Evolutionary conservation across 2,329 filamentous ascomycete genomes (phyloP).

Genomic region (Rhynchosporium secalis): DNA sequence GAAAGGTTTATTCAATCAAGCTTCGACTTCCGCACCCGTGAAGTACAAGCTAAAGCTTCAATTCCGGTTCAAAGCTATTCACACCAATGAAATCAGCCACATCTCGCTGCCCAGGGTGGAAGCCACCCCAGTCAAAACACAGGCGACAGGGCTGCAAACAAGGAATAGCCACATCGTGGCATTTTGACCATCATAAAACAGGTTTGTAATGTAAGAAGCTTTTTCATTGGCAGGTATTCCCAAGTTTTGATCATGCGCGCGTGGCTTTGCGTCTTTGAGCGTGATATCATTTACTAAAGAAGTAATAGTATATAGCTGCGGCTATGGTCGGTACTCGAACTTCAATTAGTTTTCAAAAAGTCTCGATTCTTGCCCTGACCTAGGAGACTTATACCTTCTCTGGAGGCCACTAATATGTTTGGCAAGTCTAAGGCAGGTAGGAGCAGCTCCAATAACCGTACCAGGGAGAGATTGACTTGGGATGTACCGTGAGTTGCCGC

Average conservation of each 20-base stretch:
- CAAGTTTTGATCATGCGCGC: neutral
- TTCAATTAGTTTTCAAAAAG: neutral
- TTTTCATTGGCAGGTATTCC: neutral
- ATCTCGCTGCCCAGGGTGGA: neutral
- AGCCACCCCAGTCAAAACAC: neutral
- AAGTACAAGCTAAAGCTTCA: neutral
- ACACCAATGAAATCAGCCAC: conserved; percentile 4
- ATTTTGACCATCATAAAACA: conserved; percentile 2
- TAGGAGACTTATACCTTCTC: neutral
- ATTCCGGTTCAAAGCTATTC: neutral
- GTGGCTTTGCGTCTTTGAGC: neutral
- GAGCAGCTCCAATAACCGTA: neutral
- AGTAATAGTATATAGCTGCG: neutral
- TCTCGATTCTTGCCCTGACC: neutral
- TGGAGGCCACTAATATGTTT: neutral
- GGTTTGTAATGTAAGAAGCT: neutral
- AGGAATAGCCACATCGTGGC: conserved; percentile 14
- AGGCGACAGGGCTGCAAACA: conserved; percentile 11
- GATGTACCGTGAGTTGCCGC: conserved; percentile 7
- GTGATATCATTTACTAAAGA: neutral
- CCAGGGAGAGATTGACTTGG: conserved; percentile 1
- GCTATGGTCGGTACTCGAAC: neutral
- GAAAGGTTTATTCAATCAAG: neutral
- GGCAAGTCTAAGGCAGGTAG: neutral
- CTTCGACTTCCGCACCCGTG: neutral